These are phyloP conservation scores for Allium sativum DNA, from an alignment of 106 monocot species.

Conservation along the genomic window DNA sequence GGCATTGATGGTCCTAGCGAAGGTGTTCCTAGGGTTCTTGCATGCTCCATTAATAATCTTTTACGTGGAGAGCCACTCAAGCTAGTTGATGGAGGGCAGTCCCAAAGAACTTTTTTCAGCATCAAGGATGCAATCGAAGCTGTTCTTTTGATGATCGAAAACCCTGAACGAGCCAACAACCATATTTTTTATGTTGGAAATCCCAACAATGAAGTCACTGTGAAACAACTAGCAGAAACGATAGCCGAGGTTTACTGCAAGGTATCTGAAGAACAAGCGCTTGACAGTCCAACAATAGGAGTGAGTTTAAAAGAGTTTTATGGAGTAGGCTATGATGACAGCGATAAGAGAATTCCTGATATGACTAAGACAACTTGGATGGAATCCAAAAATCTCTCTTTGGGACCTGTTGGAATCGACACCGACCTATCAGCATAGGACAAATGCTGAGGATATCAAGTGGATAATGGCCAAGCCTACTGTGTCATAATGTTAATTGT, in stretches of 20 bases:
- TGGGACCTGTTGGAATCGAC: too few relatives aligned
- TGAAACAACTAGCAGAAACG: conserved; percentile 57
- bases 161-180: conserved; percentile 48
- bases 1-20: conserved; percentile 76
- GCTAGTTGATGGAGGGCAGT: conserved; percentile 69
- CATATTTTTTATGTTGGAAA: conserved; percentile 72
- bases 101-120: conserved; percentile 65
- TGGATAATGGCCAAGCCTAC: too few relatives aligned
- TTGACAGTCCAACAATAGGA: conserved; percentile 44
- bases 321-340: conserved; percentile 73
- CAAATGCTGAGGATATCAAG: too few relatives aligned
- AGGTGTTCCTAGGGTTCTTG: conserved; percentile 67
- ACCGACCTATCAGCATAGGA: too few relatives aligned
- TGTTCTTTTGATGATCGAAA: conserved; percentile 73
- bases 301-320: conserved; percentile 65
- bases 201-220: conserved; percentile 72
- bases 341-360: conserved; percentile 64
- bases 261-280: conserved; percentile 37
- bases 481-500: too few relatives aligned
- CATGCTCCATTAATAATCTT: conserved; percentile 70
- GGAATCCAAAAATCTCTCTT: too few relatives aligned
- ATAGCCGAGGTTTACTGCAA: conserved; percentile 68
- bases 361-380: conserved; percentile 50
- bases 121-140: conserved; percentile 86
- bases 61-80: conserved; percentile 51